phyloP scores from a whole-genome alignment of 2,329 filamentous ascomycete genomes.

The Aspergillus pseudotamarii region DNA sequence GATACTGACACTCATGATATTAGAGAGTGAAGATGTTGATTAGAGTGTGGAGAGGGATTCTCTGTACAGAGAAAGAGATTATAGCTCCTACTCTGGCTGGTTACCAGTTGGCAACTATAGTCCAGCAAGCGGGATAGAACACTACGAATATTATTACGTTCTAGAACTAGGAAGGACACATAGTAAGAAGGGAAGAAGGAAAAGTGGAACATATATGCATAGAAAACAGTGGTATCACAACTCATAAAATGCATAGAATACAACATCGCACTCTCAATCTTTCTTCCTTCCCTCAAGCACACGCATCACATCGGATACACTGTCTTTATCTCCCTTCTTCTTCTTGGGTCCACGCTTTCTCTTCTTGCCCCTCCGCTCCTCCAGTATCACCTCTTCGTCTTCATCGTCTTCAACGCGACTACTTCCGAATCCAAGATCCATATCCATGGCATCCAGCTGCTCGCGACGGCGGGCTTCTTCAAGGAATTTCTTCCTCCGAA shows the following conservation, averaged over 20 bases:
- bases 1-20: no score
- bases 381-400: constrained; percentile 67
- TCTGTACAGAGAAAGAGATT: no score
- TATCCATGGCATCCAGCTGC: constrained; percentile 82
- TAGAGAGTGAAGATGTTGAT: no score
- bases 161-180: neutral
- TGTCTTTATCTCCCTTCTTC: constrained; percentile 62
- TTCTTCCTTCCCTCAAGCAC: constrained; percentile 69
- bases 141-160: neutral
- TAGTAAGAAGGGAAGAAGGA: neutral
- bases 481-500: constrained; percentile 74
- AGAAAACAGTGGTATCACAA: constrained; percentile 2
- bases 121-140: neutral
- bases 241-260: neutral
- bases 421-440: constrained; percentile 93
- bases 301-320: constrained; percentile 75
- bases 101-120: no score
- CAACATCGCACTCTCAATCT: constrained; percentile 22
- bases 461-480: constrained; percentile 58
- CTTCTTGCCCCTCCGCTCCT: constrained; percentile 38
- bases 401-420: constrained; percentile 86
- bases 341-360: constrained; percentile 59
- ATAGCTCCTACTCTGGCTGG: no score
- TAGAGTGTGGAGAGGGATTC: no score
- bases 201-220: neutral